Base-by-base conservation (phyloP, 176 grass and related monocot genomes). In the Otatea glauca region DNA sequence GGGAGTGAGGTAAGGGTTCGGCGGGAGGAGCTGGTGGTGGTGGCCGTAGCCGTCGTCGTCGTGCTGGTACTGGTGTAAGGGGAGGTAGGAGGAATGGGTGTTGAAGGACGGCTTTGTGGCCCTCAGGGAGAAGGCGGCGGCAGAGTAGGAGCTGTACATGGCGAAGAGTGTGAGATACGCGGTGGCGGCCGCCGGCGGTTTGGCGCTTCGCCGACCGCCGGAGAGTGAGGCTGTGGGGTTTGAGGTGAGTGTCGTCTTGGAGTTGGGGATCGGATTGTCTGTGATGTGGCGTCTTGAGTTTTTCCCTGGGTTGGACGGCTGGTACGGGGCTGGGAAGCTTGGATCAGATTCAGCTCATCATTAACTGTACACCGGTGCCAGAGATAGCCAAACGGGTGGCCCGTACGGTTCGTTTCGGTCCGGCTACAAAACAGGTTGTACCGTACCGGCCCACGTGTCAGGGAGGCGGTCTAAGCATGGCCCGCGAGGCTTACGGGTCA, bases 71-170 rank as follows among this genome's bases (percentile, higher is more conserved):
- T 82, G 76, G 50, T 87, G 75, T 18, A 77, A 70, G 15, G 81
- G 9, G 45, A n/a, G 45, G 44, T 71, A 65, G 4, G 75, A 68
- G 60, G 79, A 82, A 41, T 86, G 76, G 81, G 78, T 25, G 12
- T 83, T 48, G 20, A 81, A 83, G 65, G 84, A 48, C 18, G 90
- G 84, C 83, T 89, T 92, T 38, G 89, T 55, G 12, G 88, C 72
- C 87, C 80, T 85, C 9, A 89, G 76, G 17, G 76, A 38, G 18
- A 87, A 86, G 2, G 83, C 63, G 2, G 81, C 87, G 5, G 89
- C 83, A 24, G 74, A 74, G 84, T 89, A 92, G 71, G 83, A 75
- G 65, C 86, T 87, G 87, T 92, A 92, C 92, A 94, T 94, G 72
- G 35, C 72, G 32, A 7, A 27, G 43, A 44, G 39, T 4, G 39